Base-by-base conservation (phyloP, 805 yeast genomes). In the Yarrowia sp. region DNA sequence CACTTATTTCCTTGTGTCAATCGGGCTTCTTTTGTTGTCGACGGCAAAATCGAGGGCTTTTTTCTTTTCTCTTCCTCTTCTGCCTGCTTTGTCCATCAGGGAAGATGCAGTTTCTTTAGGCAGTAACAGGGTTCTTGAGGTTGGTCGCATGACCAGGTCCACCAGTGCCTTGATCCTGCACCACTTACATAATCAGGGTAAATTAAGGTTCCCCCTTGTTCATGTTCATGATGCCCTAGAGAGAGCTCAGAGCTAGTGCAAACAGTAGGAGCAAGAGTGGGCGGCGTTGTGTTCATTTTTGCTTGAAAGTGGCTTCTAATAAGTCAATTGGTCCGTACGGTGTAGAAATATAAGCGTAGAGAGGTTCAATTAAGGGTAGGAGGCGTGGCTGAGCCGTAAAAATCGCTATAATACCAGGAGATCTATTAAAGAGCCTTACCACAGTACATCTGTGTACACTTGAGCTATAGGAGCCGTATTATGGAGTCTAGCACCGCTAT, bases 161-260 rank as follows among this genome's bases (percentile, higher is more conserved):
- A n/a, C 39, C 39, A 24, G 16, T 49, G 58, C 58, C 42, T 51
- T 24, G 58, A 51, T 51, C 35, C 58, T 51, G 58, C 58, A 51
- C 3, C 16, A 51, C 22, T 51, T 51, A 51, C 58, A 51, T 51
- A 51, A 51, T 51, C 58, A 51, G 42, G 41, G 42, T 35, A 13
- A 29, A 51, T 51, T 51, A 33, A 18, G 18, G 58, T 51, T 51
- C 22, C 22, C n/a, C 39, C 19, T 47, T 31, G 38, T 31, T 21
- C 19, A 8, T 4, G 7, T 2, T 7, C n/a, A n/a, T n/a, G n/a
- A n/a, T 42, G 31, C 31, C 25, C 27, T 38, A 39, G 22, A 39
- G 4, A 18, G 29, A 10, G 12, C 18, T 10, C 14, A 7, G 25
- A 12, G 29, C 18, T 24, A 41, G 39, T 35, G 27, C 6, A 29